These are phyloP conservation scores for Mycosphaerella sp. DNA, from an alignment of 2,329 filamentous ascomycete genomes.

Conservation along the genomic window DNA sequence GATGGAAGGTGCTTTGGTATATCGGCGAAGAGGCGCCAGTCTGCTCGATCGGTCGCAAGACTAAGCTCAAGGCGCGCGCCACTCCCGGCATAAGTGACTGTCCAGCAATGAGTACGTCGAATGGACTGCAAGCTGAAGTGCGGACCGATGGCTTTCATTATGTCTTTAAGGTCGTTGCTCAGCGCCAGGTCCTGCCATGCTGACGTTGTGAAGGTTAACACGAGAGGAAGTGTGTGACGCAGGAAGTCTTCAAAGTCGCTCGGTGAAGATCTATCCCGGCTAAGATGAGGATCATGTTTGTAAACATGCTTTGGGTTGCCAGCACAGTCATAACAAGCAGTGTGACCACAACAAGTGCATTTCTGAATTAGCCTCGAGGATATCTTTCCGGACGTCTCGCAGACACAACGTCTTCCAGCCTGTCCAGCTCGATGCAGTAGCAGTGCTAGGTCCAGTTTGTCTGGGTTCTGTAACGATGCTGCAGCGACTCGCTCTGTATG, in stretches of 20 bases:
- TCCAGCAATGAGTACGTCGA: slow-evolving; percentile 36
- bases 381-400: slow-evolving; percentile 47
- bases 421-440: slow-evolving; percentile 7
- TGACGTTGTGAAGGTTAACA: slow-evolving; percentile 11
- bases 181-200: not conserved
- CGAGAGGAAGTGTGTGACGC: slow-evolving; percentile 19
- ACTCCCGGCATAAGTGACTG: slow-evolving; percentile 35
- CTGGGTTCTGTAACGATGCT: not conserved
- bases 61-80: slow-evolving; percentile 38
- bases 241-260: slow-evolving; percentile 21
- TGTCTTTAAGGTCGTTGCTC: not conserved
- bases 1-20: slow-evolving; percentile 17
- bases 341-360: slow-evolving; percentile 51
- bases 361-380: slow-evolving; percentile 38
- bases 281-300: slow-evolving; percentile 2
- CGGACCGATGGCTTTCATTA: slow-evolving; percentile 28
- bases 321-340: slow-evolving; percentile 49
- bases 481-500: not conserved
- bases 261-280: slow-evolving; percentile 29
- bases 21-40: slow-evolving; percentile 32
- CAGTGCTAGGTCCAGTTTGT: not conserved
- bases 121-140: slow-evolving; percentile 35
- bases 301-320: slow-evolving; percentile 51
- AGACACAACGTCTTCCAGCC: slow-evolving; percentile 43
- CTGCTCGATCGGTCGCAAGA: slow-evolving; percentile 11